phyloP scores from a whole-genome alignment of 768 basidiomycete genomes.

The Calocybe indica region DNA sequence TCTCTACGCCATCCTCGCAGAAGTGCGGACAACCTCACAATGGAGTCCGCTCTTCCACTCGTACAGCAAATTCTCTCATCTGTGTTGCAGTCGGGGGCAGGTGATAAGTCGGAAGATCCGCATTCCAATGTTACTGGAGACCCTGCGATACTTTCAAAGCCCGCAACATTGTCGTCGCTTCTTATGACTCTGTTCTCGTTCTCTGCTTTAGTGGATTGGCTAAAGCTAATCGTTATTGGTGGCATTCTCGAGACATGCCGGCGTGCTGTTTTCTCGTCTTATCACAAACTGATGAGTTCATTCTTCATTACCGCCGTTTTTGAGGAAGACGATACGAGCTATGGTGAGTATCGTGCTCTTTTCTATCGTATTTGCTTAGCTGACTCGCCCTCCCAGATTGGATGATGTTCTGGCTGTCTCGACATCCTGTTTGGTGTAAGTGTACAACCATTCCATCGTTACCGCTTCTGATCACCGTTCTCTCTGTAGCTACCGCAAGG shows the following conservation, averaged over 20 bases:
- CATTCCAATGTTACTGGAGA: too few relatives aligned
- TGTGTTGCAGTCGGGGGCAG: too few relatives aligned
- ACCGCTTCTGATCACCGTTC: constrained; percentile 14
- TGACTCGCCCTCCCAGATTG: constrained; percentile 38
- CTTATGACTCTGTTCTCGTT: constrained; percentile 43
- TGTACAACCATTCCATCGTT: not conserved
- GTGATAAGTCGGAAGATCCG: too few relatives aligned
- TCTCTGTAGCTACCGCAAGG: constrained; percentile 10
- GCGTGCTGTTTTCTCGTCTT: constrained; percentile 35
- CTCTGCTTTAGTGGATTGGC: constrained; percentile 55
- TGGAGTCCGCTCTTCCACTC: too few relatives aligned
- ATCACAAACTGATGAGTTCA: constrained; percentile 37
- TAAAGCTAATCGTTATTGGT: constrained; percentile 58
- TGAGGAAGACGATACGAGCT: constrained; percentile 51
- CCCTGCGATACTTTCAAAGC: too few relatives aligned
- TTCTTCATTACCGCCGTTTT: constrained; percentile 63
- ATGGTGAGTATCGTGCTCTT: constrained; percentile 31
- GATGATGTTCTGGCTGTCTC: constrained; percentile 67
- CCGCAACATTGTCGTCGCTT: constrained; percentile 22
- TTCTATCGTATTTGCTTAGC: not conserved
- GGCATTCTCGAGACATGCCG: constrained; percentile 55
- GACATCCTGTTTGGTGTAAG: constrained; percentile 55
- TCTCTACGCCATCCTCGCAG: too few relatives aligned
- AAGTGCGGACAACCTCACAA: too few relatives aligned
- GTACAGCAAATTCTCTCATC: too few relatives aligned